These are phyloP conservation scores for Phytophthora cactorum DNA, from an alignment of 352 stramenopile genomes.

Conservation along the genomic window DNA sequence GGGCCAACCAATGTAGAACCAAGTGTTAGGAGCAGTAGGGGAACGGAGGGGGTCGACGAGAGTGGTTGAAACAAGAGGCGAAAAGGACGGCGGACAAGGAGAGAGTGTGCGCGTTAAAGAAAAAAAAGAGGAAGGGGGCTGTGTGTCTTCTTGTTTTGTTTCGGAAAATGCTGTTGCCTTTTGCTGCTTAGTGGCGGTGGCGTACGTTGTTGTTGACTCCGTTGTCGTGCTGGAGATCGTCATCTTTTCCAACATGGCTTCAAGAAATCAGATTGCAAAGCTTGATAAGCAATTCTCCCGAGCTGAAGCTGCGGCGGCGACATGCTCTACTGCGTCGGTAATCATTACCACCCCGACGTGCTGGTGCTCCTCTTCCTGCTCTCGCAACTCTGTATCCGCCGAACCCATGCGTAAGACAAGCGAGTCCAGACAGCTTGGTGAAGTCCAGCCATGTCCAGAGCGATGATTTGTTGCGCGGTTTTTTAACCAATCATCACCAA, in stretches of 20 bases:
- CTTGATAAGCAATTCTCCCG: constrained; percentile 1
- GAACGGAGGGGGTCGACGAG: constrained; percentile 38
- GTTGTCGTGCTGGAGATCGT: constrained; percentile 4
- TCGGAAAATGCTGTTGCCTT: constrained; percentile 1
- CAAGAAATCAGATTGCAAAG: constrained; percentile 32
- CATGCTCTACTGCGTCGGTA: neutral
- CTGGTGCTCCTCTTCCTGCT: no score
- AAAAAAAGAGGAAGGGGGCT: constrained; percentile 40
- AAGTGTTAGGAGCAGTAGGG: constrained; percentile 44
- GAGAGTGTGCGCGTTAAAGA: constrained; percentile 25
- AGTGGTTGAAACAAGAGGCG: constrained; percentile 23
- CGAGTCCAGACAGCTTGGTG: neutral
- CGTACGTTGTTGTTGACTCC: neutral
- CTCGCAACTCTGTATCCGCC: neutral
- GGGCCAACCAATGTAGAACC: constrained; percentile 43
- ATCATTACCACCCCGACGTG: no score
- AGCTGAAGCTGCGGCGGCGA: neutral
- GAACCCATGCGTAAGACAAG: constrained; percentile 1
- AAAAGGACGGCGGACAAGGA: constrained; percentile 23
- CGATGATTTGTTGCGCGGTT: constrained; percentile 7
- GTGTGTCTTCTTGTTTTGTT: constrained; percentile 50
- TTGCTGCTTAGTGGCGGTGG: constrained; percentile 1
- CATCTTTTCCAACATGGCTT: constrained; percentile 25
- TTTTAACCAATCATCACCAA: constrained; percentile 19
- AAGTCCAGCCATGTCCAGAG: constrained; percentile 13